Base-by-base conservation (phyloP, 2,329 filamentous ascomycete species). In the Cercospora berteroae region DNA sequence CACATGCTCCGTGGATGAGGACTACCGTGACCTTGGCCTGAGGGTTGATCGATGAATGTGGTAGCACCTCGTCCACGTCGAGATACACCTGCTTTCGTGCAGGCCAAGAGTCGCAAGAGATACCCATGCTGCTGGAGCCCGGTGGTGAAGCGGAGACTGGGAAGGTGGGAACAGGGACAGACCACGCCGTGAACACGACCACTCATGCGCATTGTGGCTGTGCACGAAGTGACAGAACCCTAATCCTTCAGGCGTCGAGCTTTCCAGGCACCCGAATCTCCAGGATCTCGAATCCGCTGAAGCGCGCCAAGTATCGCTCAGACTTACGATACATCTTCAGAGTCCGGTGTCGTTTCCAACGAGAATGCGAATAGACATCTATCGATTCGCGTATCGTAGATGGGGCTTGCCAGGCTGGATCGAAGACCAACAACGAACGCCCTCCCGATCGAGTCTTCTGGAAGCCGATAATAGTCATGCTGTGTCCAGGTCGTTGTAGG, bases 401-500 rank as follows among this genome's bases (percentile, higher is more conserved):
- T 0, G 89, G 86, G 57, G 93, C 89, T 65, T 86, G 87, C 78
- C 92, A 93, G 81, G 91, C 90, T 0, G 94, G 94, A 77, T 98
- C 94, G 77, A 97, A 96, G 12, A 96, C 90, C 0, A 98, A 82
- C 8, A 98, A 82, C 71, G 90, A 90, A 62, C 84, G 81, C 23
- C 82, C 80, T n/a, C 90, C 90, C 65, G 89, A 84, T 31, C 79
- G 83, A 20, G 84, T 86, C 69, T 85, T 87, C 78, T 97, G 93
- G 31, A 96, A 84, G 0, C 94, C 94, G 65, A 98, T 83, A 52
- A 98, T 92, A 0, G 93, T 96, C 81, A 97, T 83, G 1, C 94
- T 97, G 78, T 98, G 94, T 2, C 92, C 90, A 86, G 89, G 88
- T 74, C 94, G 91, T 77, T 98, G 94, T 67, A 97, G 88, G 79